Percentiles rank a stretch among this genome's conserved stretches.
These are phyloP conservation scores for Purshia tridentata DNA, from an alignment of 306 rosid genomes.

Conservation along the genomic window DNA sequence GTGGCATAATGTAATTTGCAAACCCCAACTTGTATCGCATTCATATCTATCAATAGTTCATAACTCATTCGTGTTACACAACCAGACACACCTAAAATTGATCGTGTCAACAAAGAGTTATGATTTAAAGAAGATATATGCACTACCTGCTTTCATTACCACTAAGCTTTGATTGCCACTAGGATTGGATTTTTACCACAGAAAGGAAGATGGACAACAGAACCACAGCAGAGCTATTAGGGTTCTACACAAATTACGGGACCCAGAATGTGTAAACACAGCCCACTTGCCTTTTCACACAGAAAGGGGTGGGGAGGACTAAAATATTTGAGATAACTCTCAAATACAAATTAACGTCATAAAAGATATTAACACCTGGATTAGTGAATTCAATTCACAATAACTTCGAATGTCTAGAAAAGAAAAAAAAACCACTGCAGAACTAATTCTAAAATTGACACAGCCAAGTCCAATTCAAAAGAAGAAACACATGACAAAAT, in stretches of 20 bases:
- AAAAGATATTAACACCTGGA: neutral
- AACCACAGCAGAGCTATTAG: no score
- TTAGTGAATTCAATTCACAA: neutral
- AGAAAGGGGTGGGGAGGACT: neutral
- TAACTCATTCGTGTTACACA: neutral
- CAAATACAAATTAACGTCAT: neutral
- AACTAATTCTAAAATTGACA: constrained; percentile 7
- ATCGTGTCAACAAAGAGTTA: no score
- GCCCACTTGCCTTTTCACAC: neutral
- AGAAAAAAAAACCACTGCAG: neutral
- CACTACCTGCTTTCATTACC: neutral
- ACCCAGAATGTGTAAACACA: neutral
- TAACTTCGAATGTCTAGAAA: neutral
- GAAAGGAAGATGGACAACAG: neutral
- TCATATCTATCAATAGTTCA: neutral
- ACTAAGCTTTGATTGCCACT: neutral
- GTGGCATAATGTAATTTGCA: neutral
- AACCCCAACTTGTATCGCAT: neutral
- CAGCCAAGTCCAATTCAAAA: neutral
- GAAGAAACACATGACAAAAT: constrained; percentile 8
- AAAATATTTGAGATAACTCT: neutral
- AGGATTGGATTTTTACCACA: neutral
- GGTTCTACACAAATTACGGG: neutral
- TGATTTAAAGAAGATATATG: neutral
- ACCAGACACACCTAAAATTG: neutral